Evolutionary conservation across 345 rosid species (phyloP).

Genomic region (Eutrema japonicum): DNA sequence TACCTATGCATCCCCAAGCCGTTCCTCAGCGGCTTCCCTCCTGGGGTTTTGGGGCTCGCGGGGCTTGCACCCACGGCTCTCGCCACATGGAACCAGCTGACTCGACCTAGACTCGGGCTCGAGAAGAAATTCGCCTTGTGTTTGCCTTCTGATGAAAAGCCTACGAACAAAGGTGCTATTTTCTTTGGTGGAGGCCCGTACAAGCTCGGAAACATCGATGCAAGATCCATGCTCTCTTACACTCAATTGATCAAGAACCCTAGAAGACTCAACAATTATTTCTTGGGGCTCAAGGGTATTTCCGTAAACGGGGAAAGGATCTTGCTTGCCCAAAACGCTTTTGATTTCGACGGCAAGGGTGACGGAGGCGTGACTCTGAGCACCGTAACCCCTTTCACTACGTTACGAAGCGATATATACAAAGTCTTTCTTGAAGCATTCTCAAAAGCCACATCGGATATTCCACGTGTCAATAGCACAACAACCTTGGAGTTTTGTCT

Average conservation of each 20-base stretch:
- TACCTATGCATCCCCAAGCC: conserved; percentile 41
- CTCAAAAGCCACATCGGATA: conserved; percentile 32
- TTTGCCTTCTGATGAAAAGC: conserved; percentile 41
- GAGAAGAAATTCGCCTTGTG: conserved; percentile 48
- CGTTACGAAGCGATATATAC: conserved; percentile 41
- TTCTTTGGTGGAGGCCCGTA: conserved; percentile 48
- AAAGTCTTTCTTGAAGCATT: conserved; percentile 38
- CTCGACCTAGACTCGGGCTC: conserved; percentile 24
- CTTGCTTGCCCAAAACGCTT: conserved; percentile 23
- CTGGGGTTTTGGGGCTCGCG: conserved; percentile 41
- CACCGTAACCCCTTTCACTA: conserved; percentile 43
- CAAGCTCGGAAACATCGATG: conserved; percentile 37
- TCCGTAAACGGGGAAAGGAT: conserved; percentile 21
- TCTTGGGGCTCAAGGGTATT: conserved; percentile 41
- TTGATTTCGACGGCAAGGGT: conserved; percentile 36
- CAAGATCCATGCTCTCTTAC: conserved; percentile 40
- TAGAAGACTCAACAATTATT: conserved; percentile 39
- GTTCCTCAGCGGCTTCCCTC: conserved; percentile 39
- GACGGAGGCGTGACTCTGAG: conserved; percentile 49
- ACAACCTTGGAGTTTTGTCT: conserved; percentile 47
- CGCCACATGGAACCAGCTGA: conserved; percentile 36
- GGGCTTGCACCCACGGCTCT: conserved; percentile 45
- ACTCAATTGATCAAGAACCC: conserved; percentile 35
- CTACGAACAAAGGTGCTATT: conserved; percentile 36
- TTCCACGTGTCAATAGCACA: conserved; percentile 43